Evolutionary conservation across 371 early-diverging fungal species (phyloP).

Genomic region (Lichtheimia ramosa): DNA sequence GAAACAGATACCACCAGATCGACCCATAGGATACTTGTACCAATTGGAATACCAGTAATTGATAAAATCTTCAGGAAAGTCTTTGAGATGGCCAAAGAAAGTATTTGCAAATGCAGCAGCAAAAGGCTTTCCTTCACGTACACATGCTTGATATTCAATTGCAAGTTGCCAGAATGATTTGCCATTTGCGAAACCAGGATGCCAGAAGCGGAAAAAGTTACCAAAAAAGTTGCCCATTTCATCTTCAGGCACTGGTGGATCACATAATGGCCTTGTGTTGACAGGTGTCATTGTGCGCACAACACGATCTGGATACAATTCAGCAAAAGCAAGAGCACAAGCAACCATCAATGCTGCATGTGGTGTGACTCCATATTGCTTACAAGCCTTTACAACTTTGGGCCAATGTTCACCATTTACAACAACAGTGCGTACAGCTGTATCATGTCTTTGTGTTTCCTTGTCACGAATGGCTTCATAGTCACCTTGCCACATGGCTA

Average conservation of each 20-base stretch:
- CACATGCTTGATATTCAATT: constrained; percentile 15
- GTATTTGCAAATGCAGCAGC: constrained; percentile 16
- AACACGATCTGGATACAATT: constrained; percentile 17
- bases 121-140: constrained; percentile 15
- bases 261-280: constrained; percentile 35
- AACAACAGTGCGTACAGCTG: constrained; percentile 13
- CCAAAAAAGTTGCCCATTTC: constrained; percentile 46
- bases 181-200: neutral
- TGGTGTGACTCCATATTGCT: constrained; percentile 21
- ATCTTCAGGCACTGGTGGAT: constrained; percentile 26
- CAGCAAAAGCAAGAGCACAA: constrained; percentile 23
- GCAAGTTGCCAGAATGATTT: constrained; percentile 26
- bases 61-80: constrained; percentile 29
- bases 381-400: constrained; percentile 14
- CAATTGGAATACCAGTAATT: constrained; percentile 22
- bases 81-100: constrained; percentile 14
- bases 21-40: constrained; percentile 17
- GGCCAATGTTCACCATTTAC: constrained; percentile 15
- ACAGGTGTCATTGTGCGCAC: constrained; percentile 27
- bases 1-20: constrained; percentile 37
- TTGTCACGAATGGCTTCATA: constrained; percentile 18
- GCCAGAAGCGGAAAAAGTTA: constrained; percentile 18
- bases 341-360: constrained; percentile 32
- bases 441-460: constrained; percentile 18
- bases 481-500: constrained; percentile 34